Conservation (phyloP, 768 basidiomycete genomes). For the Amanita molliuscula region DNA sequence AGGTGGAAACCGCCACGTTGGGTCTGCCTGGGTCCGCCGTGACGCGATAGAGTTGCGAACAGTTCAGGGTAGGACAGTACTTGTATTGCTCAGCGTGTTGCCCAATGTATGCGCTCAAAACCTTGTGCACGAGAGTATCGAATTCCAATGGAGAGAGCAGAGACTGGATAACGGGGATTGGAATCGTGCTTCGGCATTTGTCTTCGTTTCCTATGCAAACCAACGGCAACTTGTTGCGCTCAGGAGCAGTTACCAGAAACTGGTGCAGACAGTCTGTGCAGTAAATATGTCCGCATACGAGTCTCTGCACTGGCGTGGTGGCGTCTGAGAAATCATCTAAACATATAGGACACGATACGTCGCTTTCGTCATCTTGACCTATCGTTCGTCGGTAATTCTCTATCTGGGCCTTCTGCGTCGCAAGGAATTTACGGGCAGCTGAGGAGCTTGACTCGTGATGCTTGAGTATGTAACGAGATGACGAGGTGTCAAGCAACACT, state of each 20-base stretch:
- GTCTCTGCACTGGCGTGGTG: neutral
- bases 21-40: neutral
- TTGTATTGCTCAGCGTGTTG: conserved; percentile 1
- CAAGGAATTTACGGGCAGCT: neutral
- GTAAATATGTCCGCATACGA: conserved; percentile 1
- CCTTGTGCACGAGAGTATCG: neutral
- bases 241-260: conserved; percentile 2
- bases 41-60: conserved; percentile 1
- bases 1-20: conserved; percentile 10
- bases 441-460: neutral
- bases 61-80: neutral
- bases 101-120: neutral
- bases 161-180: neutral
- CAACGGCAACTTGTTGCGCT: conserved; percentile 2
- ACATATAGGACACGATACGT: conserved; percentile 2
- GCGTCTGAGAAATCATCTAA: conserved; percentile 2
- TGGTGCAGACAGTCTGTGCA: conserved; percentile 1
- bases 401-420: neutral
- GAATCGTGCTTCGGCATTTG: neutral
- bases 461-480: neutral
- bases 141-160: conserved; percentile 1
- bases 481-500: conserved; percentile 1
- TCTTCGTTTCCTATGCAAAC: conserved; percentile 5
- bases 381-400: neutral
- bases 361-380: neutral